Base-by-base conservation (phyloP, 139 green algal species). In the Chlamydomonas urium region DNA sequence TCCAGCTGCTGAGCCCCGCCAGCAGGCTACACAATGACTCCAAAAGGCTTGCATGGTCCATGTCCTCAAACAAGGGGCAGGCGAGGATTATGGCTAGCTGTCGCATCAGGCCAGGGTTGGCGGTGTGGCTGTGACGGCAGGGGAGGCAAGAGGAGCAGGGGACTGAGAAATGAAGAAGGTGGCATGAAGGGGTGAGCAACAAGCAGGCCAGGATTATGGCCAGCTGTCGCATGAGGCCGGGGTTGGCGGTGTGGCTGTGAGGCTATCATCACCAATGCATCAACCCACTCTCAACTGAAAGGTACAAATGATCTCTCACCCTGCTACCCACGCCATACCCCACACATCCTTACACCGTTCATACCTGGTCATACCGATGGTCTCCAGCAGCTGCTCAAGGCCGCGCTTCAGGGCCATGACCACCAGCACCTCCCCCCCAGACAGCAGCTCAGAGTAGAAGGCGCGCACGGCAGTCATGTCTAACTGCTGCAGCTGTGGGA, bases 11-110 rank as follows among this genome's bases (percentile, higher is more conserved):
- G 10, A 67, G 60, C 32, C 32, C 31, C 10, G 42, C 60, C 32
- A 67, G 60, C 14, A 67, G 60, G 60, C 26, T 67, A 26, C 60
- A 67, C 33, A 67, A 5, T 8, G 21, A 14, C 60, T 67, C 60
- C 14, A 67, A 14, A 42, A 67, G 60, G 5, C 32, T 24, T 47
- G 63, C 63, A 57, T 71, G 38, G 38, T 71, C 63, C 37, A 71
- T 71, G 35, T 73, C 66, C 42, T 73, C 66, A 6, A 73, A 24
- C 38, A 73, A 10, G n/a, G 66, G 66, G 66, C 31, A 50, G 4
- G 42, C 66, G 19, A 73, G 19, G 8, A 62, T 42, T n/a, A 73
- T 62, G 31, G 45, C 24, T 8, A 73, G 45, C 45, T 73, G 66
- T 5, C 66, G 26, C 19, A 62, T 14, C 29, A 73, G 47, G 26